Evolutionary conservation across 2,329 filamentous ascomycete genomes (phyloP).

Genomic region (Diplodia mutila): DNA sequence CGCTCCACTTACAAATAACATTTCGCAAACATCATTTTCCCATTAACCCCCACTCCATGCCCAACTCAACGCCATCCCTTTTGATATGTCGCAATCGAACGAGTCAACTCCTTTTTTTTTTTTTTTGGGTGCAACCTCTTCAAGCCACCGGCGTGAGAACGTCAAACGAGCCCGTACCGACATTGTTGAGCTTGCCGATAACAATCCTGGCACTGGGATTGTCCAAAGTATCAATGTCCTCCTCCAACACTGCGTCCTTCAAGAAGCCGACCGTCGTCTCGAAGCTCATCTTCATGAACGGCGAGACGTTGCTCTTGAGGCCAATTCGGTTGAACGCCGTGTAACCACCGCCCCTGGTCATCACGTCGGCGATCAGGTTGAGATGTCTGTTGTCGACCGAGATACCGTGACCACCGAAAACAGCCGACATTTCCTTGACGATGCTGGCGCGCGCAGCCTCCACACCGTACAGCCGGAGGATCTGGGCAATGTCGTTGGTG

Average conservation of each 20-base stretch:
- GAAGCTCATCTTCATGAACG: slow-evolving; percentile 99
- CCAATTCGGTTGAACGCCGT: slow-evolving; percentile 92
- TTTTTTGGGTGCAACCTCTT: not conserved
- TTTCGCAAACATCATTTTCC: not conserved
- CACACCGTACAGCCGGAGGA: slow-evolving; percentile 85
- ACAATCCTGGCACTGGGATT: slow-evolving; percentile 89
- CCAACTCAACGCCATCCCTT: not conserved
- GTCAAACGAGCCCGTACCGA: slow-evolving; percentile 92
- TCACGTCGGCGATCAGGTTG: slow-evolving; percentile 94
- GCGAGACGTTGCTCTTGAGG: slow-evolving; percentile 79
- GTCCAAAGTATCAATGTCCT: slow-evolving; percentile 85
- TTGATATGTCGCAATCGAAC: not conserved
- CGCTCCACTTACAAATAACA: not conserved
- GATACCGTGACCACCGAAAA: slow-evolving; percentile 92
- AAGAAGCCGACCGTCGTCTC: slow-evolving; percentile 95
- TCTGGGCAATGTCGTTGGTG: slow-evolving; percentile 90
- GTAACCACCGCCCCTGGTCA: slow-evolving; percentile 92
- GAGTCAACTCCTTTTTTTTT: not conserved
- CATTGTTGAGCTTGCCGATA: slow-evolving; percentile 76
- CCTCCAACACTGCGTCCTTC: slow-evolving; percentile 86
- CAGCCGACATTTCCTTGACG: slow-evolving; percentile 78
- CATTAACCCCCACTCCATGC: not conserved
- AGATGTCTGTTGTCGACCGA: slow-evolving; percentile 88
- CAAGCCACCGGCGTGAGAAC: slow-evolving; percentile 58
- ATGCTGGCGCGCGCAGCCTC: slow-evolving; percentile 90